Base-by-base conservation (phyloP, 768 basidiomycete genomes). In the Suillus paluster region DNA sequence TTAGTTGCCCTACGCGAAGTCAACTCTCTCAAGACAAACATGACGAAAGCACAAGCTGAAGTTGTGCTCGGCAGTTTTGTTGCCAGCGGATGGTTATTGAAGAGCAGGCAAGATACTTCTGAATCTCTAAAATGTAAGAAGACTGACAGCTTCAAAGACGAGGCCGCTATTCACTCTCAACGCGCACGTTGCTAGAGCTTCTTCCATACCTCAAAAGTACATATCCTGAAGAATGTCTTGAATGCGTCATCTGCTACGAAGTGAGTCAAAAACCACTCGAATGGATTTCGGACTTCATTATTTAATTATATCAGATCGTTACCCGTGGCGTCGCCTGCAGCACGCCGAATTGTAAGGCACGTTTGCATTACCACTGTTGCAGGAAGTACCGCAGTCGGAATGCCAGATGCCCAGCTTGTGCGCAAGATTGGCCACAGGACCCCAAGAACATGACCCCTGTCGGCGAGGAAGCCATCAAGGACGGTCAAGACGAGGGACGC, bases 31-130 rank as follows among this genome's bases (percentile, higher is more conserved):
- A 87, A 86, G 57, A 68, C 75, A 5, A 88, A 79, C 64, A 87
- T 94, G 81, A 87, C 86, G 54, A 90, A 94, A 71, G 80, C 86
- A 1, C 91, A 90, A 67, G 91, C 86, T 0, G 90, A 93, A 74
- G 74, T 80, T 19, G 83, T 92, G 15, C 77, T 96, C 15, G 78
- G 81, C 33, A 94, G 90, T 67, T 92, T 96, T 69, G 91, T 94
- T 1, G 89, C 92, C n/a, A 87, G 85, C 67, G 90, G 89, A 15
- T 93, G 90, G 92, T 75, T 91, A 11, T 63, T 84, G 50, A 88
- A 87, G 77, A 92, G 88, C 89, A 84, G 81, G 89, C 88, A 68
- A 68, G 89, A n/a, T 80, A 30, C 17, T 58, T 14, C 12, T 42
- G 53, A 23, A 19, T 12, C 9, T 34, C 38, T 21, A 21, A 23